phyloP scores from a whole-genome alignment of 169 alveolate species.

The Plasmodium malariae region DNA sequence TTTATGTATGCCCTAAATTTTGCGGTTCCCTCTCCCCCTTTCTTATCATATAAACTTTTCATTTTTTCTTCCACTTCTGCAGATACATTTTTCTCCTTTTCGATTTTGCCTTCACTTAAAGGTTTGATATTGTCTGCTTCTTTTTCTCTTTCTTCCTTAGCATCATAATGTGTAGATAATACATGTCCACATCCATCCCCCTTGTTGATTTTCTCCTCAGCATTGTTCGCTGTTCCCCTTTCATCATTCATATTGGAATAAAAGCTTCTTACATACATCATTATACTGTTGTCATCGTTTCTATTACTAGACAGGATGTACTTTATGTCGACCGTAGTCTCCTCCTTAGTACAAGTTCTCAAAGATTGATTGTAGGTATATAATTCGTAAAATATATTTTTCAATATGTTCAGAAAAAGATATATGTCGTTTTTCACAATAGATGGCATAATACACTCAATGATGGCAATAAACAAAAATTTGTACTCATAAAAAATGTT shows the following conservation, averaged over 20 bases:
- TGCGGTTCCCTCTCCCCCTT: neutral
- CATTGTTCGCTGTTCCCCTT: neutral
- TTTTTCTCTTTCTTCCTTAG: neutral
- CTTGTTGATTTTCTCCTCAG: neutral
- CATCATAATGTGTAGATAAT: too few relatives aligned
- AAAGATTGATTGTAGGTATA: constrained; percentile 71
- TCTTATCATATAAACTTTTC: neutral
- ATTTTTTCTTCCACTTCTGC: neutral
- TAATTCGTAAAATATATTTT: constrained; percentile 63
- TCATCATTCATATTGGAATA: constrained; percentile 56
- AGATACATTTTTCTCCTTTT: neutral
- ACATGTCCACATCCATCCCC: too few relatives aligned
- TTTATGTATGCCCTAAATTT: neutral
- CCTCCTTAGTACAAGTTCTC: neutral
- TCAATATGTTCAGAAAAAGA: constrained; percentile 48
- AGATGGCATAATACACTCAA: constrained; percentile 76
- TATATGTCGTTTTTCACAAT: constrained; percentile 68
- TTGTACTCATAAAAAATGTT: constrained; percentile 71
- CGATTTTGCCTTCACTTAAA: neutral
- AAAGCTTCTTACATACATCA: constrained; percentile 48
- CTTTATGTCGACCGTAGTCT: constrained; percentile 22
- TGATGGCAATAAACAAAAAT: constrained; percentile 67
- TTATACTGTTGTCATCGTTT: constrained; percentile 51
- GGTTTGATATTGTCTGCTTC: neutral
- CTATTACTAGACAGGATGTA: constrained; percentile 41